Percentiles rank a stretch among this genome's conserved stretches.
These are phyloP conservation scores for Leishmania turanica DNA, from an alignment of 208 protist species.

Conservation along the genomic window DNA sequence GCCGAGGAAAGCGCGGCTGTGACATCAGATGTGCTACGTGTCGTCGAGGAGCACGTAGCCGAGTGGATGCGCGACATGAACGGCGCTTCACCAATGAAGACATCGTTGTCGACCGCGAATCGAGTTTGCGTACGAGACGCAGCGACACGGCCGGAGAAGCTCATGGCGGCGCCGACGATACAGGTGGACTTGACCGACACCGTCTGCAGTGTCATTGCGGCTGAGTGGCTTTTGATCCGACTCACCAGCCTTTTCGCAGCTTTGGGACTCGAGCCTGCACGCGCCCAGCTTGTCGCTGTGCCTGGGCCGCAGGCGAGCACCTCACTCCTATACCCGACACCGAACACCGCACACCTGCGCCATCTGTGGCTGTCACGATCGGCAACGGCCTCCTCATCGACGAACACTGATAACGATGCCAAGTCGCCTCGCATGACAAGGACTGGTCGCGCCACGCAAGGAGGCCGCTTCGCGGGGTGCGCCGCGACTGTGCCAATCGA, in stretches of 20 bases:
- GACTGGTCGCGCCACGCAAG: too few species aligned
- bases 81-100: neutral
- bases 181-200: constrained; percentile 20
- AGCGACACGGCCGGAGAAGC: neutral
- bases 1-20: neutral
- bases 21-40: neutral
- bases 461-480: neutral
- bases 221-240: constrained; percentile 30
- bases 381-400: neutral
- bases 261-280: constrained; percentile 5
- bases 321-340: constrained; percentile 23
- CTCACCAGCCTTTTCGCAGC: constrained; percentile 12
- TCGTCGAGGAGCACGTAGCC: constrained; percentile 2
- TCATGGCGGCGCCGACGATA: neutral
- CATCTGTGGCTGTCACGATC: neutral
- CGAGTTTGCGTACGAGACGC: constrained; percentile 10
- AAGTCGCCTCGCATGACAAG: neutral
- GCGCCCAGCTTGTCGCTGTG: constrained; percentile 20
- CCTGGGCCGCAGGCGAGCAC: neutral
- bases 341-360: neutral
- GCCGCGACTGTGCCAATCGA: neutral
- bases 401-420: too few species aligned
- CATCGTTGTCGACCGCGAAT: constrained; percentile 1
- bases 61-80: constrained; percentile 5
- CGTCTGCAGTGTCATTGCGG: constrained; percentile 22